Evolutionary conservation across 352 stramenopile genomes (phyloP).

Genomic region (Phytophthora parvispora): DNA sequence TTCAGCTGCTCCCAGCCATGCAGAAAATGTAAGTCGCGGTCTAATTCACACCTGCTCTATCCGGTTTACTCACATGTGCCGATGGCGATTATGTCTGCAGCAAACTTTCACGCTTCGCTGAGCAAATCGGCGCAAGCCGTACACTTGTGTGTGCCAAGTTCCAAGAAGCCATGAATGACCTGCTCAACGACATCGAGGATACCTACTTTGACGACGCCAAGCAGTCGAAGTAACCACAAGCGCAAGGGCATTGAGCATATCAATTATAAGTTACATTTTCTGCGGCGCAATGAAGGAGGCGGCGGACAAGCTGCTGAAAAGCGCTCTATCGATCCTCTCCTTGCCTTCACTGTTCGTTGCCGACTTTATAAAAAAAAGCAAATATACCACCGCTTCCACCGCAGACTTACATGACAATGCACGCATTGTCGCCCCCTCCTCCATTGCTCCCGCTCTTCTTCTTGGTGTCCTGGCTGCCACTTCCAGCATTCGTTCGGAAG

Average conservation of each 20-base stretch:
- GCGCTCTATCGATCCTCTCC: slow-evolving; percentile 11
- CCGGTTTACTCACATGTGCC: not conserved
- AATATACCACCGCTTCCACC: slow-evolving; percentile 17
- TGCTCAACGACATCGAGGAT: slow-evolving; percentile 80
- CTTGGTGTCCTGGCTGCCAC: slow-evolving; percentile 43
- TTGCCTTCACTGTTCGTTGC: slow-evolving; percentile 8
- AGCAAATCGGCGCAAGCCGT: slow-evolving; percentile 73
- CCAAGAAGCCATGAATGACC: slow-evolving; percentile 77
- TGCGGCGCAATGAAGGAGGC: slow-evolving; percentile 18
- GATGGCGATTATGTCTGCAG: slow-evolving; percentile 33
- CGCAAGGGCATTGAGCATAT: slow-evolving; percentile 1
- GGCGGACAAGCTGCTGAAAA: slow-evolving; percentile 13
- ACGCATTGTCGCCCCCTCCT: slow-evolving; percentile 64
- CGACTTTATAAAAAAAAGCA: slow-evolving; percentile 35
- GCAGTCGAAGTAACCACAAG: slow-evolving; percentile 49
- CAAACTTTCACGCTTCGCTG: slow-evolving; percentile 84
- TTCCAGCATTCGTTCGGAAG: slow-evolving; percentile 56
- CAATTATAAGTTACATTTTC: slow-evolving; percentile 48
- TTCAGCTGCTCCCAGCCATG: slow-evolving; percentile 83
- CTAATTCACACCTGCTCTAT: not conserved
- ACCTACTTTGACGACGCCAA: slow-evolving; percentile 64
- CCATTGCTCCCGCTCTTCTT: slow-evolving; percentile 41
- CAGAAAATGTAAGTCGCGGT: slow-evolving; percentile 71
- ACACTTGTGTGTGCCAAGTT: slow-evolving; percentile 76
- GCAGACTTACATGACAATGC: slow-evolving; percentile 64